Percentiles rank a stretch among this genome's conserved stretches.
Conservation (phyloP, 768 basidiomycete species). For the Hericium rajendrae region DNA sequence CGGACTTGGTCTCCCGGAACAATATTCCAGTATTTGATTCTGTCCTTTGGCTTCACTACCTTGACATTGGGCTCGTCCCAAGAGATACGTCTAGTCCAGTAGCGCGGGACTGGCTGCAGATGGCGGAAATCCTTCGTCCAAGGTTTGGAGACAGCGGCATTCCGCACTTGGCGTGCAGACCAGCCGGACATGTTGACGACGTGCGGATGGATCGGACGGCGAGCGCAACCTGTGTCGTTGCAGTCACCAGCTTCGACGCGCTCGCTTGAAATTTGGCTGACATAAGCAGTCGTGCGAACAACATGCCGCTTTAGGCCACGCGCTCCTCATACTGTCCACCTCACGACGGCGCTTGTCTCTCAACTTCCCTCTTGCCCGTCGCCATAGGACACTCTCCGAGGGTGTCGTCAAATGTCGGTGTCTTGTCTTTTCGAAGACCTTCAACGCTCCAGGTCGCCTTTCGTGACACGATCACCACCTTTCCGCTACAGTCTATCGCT, state of each 20-base stretch:
- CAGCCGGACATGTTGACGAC: conserved; percentile 5
- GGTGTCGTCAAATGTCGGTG: too few species aligned
- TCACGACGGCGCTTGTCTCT: neutral
- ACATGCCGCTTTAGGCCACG: too few species aligned
- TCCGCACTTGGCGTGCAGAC: conserved; percentile 7
- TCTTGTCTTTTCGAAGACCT: neutral
- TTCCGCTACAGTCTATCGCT: neutral
- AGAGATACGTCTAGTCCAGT: conserved; percentile 35
- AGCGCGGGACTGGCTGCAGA: conserved; percentile 49
- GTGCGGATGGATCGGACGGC: neutral
- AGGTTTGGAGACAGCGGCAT: conserved; percentile 21
- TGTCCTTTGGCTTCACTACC: conserved; percentile 50
- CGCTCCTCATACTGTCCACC: too few species aligned
- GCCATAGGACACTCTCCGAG: too few species aligned
- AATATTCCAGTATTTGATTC: conserved; percentile 83
- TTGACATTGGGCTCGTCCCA: conserved; percentile 37
- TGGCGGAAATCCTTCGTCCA: conserved; percentile 64
- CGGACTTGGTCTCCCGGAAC: conserved; percentile 77
- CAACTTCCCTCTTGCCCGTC: too few species aligned
- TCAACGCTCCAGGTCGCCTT: neutral
- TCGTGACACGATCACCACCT: neutral
- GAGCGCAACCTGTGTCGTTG: neutral
- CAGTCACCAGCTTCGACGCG: neutral
- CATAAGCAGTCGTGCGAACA: neutral
- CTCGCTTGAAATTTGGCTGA: neutral